Base-by-base conservation (phyloP, 352 stramenopile genomes). In the Thalassiosira exigua region DNA sequence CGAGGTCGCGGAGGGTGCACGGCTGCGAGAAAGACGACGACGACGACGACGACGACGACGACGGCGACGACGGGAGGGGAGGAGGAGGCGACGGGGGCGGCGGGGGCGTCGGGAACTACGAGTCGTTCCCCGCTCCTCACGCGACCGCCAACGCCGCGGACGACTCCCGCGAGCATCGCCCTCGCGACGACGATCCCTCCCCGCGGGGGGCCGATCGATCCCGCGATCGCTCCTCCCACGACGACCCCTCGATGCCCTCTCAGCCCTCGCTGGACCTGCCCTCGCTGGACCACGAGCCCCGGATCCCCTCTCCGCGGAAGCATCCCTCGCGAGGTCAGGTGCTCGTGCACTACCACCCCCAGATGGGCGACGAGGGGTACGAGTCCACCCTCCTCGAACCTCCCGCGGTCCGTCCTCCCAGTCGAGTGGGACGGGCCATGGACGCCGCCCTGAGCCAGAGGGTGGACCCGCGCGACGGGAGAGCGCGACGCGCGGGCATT, bases 301-400 rank as follows among this genome's bases (percentile, higher is more conserved):
- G 26, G 17, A 42, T 27, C 42, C 11, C 48, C 61, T 51, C 12
- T 7, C 19, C 56, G 22, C 17, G n/a, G 22, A 54, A 54, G 26
- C 29, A 60, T 4, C 7, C 17, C 21, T 2, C 12, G 9, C 14
- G 41, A 17, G 58, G 58, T 5, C 70, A 85, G 24, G 77, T 85
- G 0, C 27, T 85, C 22, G 77, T 85, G 21, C 77, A 85, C 53
- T 85, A 85, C 59, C 77, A 85, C 68, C 77, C 77, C 3, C 77
- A 85, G 42, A 11, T 85, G 44, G 77, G 77, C 2, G 77, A 85
- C 29, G 64, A 76, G n/a, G 77, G 77, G 7, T 81, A 75, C 36
- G 77, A 85, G 71, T 85, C 77, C 0, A 85, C 77, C 0, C 48
- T 85, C 19, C 21, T 85, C n/a, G 21, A 60, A 26, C 50, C 60